These are phyloP conservation scores for Tolypocladium nubicola DNA, from an alignment of 2,329 filamentous ascomycete genomes.

Conservation along the genomic window DNA sequence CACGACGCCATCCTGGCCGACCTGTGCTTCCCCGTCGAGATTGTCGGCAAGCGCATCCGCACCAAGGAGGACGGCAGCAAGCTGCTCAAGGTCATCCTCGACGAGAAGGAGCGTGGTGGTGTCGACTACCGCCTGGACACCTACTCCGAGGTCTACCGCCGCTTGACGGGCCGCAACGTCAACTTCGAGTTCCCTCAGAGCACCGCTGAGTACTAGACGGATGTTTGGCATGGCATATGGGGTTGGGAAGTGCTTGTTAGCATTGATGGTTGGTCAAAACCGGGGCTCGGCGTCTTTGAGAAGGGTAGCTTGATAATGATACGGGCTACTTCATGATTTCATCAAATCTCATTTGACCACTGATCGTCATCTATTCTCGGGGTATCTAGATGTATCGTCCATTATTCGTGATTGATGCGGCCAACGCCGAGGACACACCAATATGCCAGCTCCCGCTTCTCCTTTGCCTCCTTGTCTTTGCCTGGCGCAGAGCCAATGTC, in stretches of 20 bases:
- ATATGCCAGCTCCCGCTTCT: conserved; percentile 84
- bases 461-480: conserved; percentile 51
- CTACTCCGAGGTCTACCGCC: conserved; percentile 99
- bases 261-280: conserved; percentile 27
- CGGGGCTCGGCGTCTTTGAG: conserved; percentile 38
- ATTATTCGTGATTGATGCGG: conserved; percentile 50
- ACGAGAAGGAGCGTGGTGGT: conserved; percentile 99
- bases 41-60: conserved; percentile 96
- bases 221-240: conserved; percentile 4
- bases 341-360: conserved; percentile 14
- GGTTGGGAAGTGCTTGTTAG: conserved; percentile 21
- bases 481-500: conserved; percentile 46
- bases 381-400: conserved; percentile 27
- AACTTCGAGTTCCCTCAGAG: conserved; percentile 97
- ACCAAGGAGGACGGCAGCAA: conserved; percentile 99
- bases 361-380: conserved; percentile 14
- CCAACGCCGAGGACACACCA: conserved; percentile 92
- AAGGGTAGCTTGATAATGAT: conserved; percentile 37
- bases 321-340: conserved; percentile 31
- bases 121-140: conserved; percentile 99
- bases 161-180: conserved; percentile 91
- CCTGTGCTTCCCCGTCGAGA: conserved; percentile 99
- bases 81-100: conserved; percentile 96
- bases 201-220: conserved; percentile 68
- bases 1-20: conserved; percentile 97